A percentile compares a stretch with the other conserved stretches of the same genome.
phyloP scores from a whole-genome alignment of 495 filamentous ascomycete genomes.

The Barbatosphaeria neglecta region DNA sequence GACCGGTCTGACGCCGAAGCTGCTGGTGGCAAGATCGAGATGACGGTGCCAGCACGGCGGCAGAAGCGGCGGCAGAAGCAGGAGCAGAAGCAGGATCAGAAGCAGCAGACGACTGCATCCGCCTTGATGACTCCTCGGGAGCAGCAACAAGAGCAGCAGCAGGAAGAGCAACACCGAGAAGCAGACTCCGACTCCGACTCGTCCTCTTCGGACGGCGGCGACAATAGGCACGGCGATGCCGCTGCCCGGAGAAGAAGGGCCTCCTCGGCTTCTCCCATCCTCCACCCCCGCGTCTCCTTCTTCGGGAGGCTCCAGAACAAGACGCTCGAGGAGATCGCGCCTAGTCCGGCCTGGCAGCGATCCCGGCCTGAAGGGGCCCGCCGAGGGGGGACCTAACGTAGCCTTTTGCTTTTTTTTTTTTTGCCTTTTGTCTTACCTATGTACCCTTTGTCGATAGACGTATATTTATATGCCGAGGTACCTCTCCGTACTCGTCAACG shows the following conservation, averaged over 20 bases:
- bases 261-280: neutral
- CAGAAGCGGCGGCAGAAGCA: too few relatives aligned
- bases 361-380: too few relatives aligned
- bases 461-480: too few relatives aligned
- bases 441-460: too few relatives aligned
- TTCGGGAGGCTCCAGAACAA: slow-evolving; percentile 2
- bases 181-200: neutral
- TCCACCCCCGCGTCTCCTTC: neutral
- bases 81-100: neutral
- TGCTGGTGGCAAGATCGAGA: too few relatives aligned
- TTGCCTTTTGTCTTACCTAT: too few relatives aligned
- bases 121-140: too few relatives aligned
- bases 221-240: neutral
- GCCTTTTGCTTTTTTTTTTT: too few relatives aligned
- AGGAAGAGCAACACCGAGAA: neutral
- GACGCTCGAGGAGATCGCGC: slow-evolving; percentile 8
- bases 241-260: neutral
- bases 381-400: too few relatives aligned
- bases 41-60: too few relatives aligned
- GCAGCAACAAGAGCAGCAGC: neutral
- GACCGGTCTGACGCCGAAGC: neutral
- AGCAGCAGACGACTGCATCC: neutral
- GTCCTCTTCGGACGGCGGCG: neutral
- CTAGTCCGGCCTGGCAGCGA: slow-evolving; percentile 1
- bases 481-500: too few relatives aligned